Evolutionary conservation across 352 stramenopile genomes (phyloP).

Genomic region (Aphanomyces euteiches): DNA sequence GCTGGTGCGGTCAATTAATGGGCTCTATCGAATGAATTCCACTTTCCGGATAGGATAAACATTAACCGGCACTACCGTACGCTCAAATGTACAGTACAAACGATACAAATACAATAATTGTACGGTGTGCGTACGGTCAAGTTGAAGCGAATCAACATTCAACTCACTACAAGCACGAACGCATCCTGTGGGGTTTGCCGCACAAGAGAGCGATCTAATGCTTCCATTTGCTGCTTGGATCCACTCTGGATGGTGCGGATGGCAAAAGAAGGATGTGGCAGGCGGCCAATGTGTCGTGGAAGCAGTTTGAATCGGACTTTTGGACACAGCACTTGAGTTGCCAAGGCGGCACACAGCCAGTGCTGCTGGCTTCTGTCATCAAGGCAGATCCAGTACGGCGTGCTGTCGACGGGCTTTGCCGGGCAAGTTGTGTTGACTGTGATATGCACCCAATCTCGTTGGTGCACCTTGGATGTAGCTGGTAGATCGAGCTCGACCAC

Average conservation of each 20-base stretch:
- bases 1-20: too few species aligned
- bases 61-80: not conserved
- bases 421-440: not conserved
- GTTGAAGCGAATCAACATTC: not conserved
- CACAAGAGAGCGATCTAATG: not conserved
- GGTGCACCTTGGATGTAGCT: too few species aligned
- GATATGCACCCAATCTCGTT: not conserved
- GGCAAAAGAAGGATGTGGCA: not conserved
- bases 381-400: not conserved
- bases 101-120: not conserved
- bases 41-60: constrained; percentile 8
- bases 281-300: not conserved
- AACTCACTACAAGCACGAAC: not conserved
- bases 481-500: not conserved
- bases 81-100: not conserved
- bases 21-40: too few species aligned
- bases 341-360: not conserved
- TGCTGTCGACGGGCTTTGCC: not conserved
- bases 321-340: not conserved
- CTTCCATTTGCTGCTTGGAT: not conserved
- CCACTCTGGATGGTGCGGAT: not conserved
- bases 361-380: not conserved
- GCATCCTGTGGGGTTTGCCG: not conserved
- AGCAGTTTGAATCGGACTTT: not conserved
- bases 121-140: not conserved